phyloP scores from a whole-genome alignment of 2,329 filamentous ascomycete species.

The Colletotrichum euphorbiae region DNA sequence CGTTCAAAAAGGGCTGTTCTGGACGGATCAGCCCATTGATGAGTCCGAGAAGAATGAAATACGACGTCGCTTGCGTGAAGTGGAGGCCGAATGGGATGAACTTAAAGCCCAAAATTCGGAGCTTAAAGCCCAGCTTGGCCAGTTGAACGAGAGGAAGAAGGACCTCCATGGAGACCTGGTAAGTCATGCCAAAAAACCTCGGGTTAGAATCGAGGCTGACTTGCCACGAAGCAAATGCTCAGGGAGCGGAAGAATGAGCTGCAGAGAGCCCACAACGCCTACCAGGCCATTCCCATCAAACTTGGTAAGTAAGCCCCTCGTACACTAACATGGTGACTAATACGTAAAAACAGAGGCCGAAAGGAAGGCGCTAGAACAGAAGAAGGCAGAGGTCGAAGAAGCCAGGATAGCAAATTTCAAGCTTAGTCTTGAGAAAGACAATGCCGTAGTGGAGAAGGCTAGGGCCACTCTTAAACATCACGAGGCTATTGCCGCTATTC shows the following conservation, averaged over 20 bases:
- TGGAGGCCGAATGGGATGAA: constrained; percentile 54
- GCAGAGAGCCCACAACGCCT: constrained; percentile 74
- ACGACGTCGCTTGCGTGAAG: constrained; percentile 61
- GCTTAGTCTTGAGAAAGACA: constrained; percentile 66
- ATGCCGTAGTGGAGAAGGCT: constrained; percentile 66
- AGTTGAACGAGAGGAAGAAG: constrained; percentile 41
- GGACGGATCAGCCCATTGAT: constrained; percentile 84
- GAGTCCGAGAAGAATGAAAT: constrained; percentile 71
- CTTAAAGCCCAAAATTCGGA: constrained; percentile 57
- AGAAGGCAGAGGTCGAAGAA: constrained; percentile 55
- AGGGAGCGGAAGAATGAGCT: constrained; percentile 73
- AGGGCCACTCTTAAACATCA: constrained; percentile 64
- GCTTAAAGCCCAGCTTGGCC: constrained; percentile 55
- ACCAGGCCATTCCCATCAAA: constrained; percentile 75
- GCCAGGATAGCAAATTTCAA: constrained; percentile 59
- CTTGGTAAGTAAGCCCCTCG: constrained; percentile 65
- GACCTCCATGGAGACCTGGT: constrained; percentile 45
- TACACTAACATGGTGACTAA: constrained; percentile 3
- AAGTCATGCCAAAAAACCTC: constrained; percentile 33
- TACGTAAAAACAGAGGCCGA: constrained; percentile 41
- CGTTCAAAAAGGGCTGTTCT: constrained; percentile 72
- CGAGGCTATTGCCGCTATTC: constrained; percentile 71
- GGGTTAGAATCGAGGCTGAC: constrained; percentile 40
- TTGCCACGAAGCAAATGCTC: constrained; percentile 56
- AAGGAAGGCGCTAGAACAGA: constrained; percentile 50